phyloP scores from a whole-genome alignment of 306 rosid species.

The Cucurbita maxima region DNA sequence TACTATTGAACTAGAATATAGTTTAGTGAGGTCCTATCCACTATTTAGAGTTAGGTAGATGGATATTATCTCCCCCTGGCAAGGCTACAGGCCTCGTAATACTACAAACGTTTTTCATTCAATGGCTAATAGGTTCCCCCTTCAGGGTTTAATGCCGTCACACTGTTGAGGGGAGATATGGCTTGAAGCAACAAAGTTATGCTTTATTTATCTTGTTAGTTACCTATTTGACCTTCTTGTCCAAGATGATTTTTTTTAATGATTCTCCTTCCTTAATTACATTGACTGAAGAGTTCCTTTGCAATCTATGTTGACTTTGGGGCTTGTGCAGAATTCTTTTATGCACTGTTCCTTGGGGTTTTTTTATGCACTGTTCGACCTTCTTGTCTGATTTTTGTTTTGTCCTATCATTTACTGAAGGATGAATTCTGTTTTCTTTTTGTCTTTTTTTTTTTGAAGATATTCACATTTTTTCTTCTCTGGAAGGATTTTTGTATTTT shows the following conservation, averaged over 20 bases:
- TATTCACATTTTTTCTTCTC: too few relatives aligned
- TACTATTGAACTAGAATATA: not conserved
- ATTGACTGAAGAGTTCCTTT: not conserved
- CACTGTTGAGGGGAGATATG: not conserved
- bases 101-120: not conserved
- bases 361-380: too few relatives aligned
- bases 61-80: not conserved
- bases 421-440: too few relatives aligned
- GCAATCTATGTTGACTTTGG: not conserved
- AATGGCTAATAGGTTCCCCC: not conserved
- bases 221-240: not conserved
- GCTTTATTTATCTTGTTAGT: not conserved
- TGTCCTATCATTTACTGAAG: too few relatives aligned
- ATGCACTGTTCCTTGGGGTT: too few relatives aligned
- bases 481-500: too few relatives aligned
- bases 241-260: not conserved
- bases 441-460: too few relatives aligned
- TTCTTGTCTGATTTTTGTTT: too few relatives aligned
- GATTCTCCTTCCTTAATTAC: not conserved
- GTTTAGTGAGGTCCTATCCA: not conserved
- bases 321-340: not conserved
- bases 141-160: not conserved
- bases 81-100: not conserved
- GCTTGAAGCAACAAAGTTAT: not conserved
- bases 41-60: not conserved